Evolutionary conservation across 129 eudicot species (phyloP).

Genomic region (Tagetes erecta): DNA sequence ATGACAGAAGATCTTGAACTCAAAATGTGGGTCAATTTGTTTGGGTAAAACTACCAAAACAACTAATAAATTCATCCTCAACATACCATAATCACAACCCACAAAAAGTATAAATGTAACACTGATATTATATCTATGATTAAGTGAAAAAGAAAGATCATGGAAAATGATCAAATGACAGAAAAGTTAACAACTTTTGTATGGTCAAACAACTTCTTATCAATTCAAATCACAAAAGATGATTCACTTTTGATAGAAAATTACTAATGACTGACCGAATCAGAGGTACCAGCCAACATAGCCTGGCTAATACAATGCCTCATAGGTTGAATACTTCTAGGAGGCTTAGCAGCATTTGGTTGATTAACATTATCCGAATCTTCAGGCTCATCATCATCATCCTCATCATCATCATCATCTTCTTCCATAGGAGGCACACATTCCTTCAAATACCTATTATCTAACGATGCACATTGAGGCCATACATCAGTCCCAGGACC

Average conservation of each 20-base stretch:
- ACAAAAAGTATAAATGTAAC: too few relatives aligned
- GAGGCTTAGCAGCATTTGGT: constrained; percentile 57
- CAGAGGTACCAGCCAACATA: constrained; percentile 49
- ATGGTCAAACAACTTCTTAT: background rate
- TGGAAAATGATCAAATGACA: constrained; percentile 8
- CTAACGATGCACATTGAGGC: constrained; percentile 53
- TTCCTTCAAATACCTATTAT: constrained; percentile 45
- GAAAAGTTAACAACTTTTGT: background rate
- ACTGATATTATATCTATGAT: background rate
- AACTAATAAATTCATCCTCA: background rate
- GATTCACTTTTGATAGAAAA: background rate
- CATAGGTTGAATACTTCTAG: constrained; percentile 50
- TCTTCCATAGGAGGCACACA: constrained; percentile 37
- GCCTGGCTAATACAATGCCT: constrained; percentile 76
- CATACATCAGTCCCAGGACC: constrained; percentile 55
- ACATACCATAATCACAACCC: background rate
- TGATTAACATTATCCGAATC: constrained; percentile 42
- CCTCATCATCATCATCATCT: constrained; percentile 43
- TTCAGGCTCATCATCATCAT: constrained; percentile 14
- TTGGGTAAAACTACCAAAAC: constrained; percentile 7
- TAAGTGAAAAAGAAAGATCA: background rate
- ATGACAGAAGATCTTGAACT: constrained; percentile 3
- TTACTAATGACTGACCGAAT: constrained; percentile 42
- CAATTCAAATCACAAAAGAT: background rate
- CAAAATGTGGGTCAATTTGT: constrained; percentile 4